Evolutionary conservation across 352 stramenopile species (phyloP).

Genomic region (Pythium guiyangense): DNA sequence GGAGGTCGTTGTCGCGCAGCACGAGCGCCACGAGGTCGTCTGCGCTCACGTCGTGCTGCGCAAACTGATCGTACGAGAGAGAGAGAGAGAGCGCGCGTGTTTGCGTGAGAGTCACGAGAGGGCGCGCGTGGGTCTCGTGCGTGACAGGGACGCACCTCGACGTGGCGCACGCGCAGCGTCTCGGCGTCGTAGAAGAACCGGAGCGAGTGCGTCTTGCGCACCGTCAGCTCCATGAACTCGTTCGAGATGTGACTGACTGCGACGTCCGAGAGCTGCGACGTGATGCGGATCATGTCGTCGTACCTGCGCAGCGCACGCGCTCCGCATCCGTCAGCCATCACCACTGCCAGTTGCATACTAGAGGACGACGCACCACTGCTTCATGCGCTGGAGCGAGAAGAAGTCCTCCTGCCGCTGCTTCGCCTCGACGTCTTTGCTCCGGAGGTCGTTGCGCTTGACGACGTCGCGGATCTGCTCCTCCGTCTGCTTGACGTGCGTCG

Average conservation of each 20-base stretch:
- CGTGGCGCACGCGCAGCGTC: conserved; percentile 41
- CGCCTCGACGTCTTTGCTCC: conserved; percentile 61
- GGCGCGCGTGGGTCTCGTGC: no score
- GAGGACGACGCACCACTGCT: conserved; percentile 58
- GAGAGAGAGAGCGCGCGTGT: no score
- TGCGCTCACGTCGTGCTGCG: conserved; percentile 20
- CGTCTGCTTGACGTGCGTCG: conserved; percentile 58
- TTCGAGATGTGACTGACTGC: conserved; percentile 51
- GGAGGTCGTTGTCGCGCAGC: conserved; percentile 53
- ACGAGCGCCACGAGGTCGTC: conserved; percentile 49
- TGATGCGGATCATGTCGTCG: conserved; percentile 51
- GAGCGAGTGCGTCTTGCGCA: conserved; percentile 47
- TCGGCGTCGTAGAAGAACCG: conserved; percentile 58
- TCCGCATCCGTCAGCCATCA: no score
- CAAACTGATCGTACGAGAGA: no score
- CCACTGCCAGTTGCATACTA: no score
- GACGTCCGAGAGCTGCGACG: conserved; percentile 46
- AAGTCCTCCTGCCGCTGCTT: conserved; percentile 76
- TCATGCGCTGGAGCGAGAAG: conserved; percentile 66
- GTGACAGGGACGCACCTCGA: conserved; percentile 62
- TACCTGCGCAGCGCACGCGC: conserved; percentile 38
- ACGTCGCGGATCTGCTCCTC: conserved; percentile 44
- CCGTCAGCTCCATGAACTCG: conserved; percentile 55
- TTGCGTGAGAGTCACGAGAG: no score
- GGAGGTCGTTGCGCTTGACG: conserved; percentile 62